phyloP scores from a whole-genome alignment of 352 stramenopile genomes.

The Globisporangium cederbergense region DNA sequence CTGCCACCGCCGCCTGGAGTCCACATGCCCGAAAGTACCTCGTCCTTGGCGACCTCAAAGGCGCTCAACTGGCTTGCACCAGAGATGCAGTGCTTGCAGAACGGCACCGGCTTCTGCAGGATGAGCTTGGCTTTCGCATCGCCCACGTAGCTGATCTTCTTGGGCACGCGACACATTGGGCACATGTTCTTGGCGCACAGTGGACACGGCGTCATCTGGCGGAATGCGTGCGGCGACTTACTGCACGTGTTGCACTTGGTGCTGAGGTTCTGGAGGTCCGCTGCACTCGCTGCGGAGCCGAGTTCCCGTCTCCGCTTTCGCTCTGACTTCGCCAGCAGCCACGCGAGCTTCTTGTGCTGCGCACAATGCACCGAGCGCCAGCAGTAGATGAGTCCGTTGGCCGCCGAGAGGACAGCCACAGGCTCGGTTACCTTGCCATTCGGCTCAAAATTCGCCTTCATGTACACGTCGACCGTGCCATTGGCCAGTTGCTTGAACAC shows the following conservation, averaged over 20 bases:
- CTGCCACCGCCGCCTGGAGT: not conserved
- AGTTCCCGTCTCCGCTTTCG: not conserved
- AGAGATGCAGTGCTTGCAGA: slow-evolving; percentile 14
- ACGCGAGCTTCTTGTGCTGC: slow-evolving; percentile 31
- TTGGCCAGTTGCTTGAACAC: slow-evolving; percentile 34
- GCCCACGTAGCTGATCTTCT: slow-evolving; percentile 13
- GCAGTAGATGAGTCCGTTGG: slow-evolving; percentile 19
- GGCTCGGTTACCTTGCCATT: slow-evolving; percentile 27
- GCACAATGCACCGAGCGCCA: slow-evolving; percentile 30
- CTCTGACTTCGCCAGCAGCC: not conserved
- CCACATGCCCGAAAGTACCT: slow-evolving; percentile 9
- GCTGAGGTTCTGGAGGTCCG: not conserved
- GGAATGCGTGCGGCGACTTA: slow-evolving; percentile 1
- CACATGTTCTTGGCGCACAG: slow-evolving; percentile 11
- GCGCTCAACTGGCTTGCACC: not conserved
- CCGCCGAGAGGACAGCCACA: slow-evolving; percentile 29
- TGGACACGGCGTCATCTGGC: slow-evolving; percentile 3
- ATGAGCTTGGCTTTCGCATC: slow-evolving; percentile 10
- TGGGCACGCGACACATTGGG: slow-evolving; percentile 12
- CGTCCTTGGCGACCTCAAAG: slow-evolving; percentile 5
- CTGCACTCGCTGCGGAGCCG: not conserved
- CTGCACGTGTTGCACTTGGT: slow-evolving; percentile 4
- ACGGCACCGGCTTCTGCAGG: not conserved
- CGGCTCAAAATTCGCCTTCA: slow-evolving; percentile 38
- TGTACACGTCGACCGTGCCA: slow-evolving; percentile 41